Percentiles rank a stretch among this genome's conserved stretches.
phyloP scores from a whole-genome alignment of 2,329 filamentous ascomycete genomes.

The Iodosphaeria phyllophila region DNA sequence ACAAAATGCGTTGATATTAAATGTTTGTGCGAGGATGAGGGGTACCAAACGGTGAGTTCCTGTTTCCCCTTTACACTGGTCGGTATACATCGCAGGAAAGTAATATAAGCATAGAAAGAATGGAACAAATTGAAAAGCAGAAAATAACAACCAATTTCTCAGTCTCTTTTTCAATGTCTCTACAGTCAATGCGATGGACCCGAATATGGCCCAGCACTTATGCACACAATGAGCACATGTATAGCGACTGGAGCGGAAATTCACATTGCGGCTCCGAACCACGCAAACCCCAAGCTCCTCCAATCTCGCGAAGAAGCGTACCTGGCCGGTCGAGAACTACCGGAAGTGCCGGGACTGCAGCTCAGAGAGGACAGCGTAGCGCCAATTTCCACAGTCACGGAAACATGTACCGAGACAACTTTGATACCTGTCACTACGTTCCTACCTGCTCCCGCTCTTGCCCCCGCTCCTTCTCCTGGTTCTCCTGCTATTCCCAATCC shows the following conservation, averaged over 20 bases:
- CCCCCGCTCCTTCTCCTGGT: too few relatives aligned
- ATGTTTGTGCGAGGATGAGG: too few relatives aligned
- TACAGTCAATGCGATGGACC: conserved; percentile 13
- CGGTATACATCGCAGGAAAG: too few relatives aligned
- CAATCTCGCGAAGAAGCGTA: conserved; percentile 11
- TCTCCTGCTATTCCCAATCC: too few relatives aligned
- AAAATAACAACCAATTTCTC: neutral
- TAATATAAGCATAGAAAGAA: conserved; percentile 1
- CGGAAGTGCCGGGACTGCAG: conserved; percentile 10
- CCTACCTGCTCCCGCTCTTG: too few relatives aligned
- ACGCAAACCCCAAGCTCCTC: conserved; percentile 8
- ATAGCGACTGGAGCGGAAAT: conserved; percentile 12
- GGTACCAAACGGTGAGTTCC: too few relatives aligned
- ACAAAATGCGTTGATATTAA: conserved; percentile 12
- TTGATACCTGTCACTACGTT: too few relatives aligned
- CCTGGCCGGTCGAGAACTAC: conserved; percentile 10
- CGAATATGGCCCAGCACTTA: conserved; percentile 11
- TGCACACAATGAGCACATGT: conserved; percentile 11
- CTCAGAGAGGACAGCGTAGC: conserved; percentile 11
- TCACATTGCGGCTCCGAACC: conserved; percentile 10
- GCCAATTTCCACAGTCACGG: too few relatives aligned
- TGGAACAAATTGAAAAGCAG: conserved; percentile 1
- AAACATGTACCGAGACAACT: too few relatives aligned
- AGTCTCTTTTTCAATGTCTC: conserved; percentile 15
- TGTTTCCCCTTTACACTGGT: too few relatives aligned